Conservation (phyloP, 1,284 basidiomycete genomes). For the Melampsora americana region DNA sequence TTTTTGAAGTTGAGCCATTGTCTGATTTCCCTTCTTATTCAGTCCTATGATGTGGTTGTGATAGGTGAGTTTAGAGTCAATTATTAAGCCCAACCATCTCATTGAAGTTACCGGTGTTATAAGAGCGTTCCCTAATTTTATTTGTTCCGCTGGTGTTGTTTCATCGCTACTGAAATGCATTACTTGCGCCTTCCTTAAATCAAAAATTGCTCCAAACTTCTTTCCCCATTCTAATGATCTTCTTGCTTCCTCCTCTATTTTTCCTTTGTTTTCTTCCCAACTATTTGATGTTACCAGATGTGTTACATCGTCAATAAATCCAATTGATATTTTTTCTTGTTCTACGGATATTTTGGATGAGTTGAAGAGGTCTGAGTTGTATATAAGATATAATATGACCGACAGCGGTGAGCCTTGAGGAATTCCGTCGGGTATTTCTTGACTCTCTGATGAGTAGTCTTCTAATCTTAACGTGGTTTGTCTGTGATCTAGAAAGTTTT, state of each 20-base stretch:
- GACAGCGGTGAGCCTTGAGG: conserved; percentile 22
- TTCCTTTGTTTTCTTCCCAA: neutral
- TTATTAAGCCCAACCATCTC: no score
- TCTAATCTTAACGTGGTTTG: neutral
- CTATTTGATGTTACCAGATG: neutral
- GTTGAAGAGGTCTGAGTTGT: neutral
- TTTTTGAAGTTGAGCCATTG: no score
- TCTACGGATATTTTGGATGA: no score
- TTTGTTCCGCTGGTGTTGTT: no score
- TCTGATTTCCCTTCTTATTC: no score
- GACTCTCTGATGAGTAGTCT: neutral
- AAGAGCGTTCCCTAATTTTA: no score
- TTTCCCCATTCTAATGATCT: neutral
- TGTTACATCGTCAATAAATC: conserved; percentile 23
- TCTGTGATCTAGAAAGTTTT: neutral
- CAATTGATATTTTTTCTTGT: conserved; percentile 8
- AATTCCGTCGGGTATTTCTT: neutral
- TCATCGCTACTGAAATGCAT: no score
- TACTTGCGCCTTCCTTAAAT: neutral
- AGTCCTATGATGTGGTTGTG: no score
- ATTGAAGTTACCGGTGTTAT: no score
- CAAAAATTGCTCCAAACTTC: neutral
- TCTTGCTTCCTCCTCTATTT: neutral
- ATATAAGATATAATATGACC: neutral
- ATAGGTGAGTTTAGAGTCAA: no score